Percentiles rank a stretch among this genome's conserved stretches.
phyloP scores from a whole-genome alignment of 2,329 filamentous ascomycete species.

The Phaeophleospora eucalypticola region DNA sequence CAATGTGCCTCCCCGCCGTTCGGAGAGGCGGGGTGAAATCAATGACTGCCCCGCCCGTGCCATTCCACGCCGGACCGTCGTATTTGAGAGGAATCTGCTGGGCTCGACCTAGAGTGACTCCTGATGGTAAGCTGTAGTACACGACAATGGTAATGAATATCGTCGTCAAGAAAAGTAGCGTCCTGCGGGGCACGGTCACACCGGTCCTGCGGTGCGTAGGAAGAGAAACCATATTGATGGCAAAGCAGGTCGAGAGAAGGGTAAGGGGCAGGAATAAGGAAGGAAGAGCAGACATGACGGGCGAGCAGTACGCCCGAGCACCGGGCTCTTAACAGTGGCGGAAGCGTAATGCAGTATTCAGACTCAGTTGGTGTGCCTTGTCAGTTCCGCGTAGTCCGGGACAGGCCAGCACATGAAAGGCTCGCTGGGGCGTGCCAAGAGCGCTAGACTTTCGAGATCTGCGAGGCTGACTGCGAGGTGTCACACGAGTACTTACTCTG shows the following conservation, averaged over 20 bases:
- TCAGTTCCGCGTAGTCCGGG: conserved; percentile 7
- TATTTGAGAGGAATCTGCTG: conserved; percentile 11
- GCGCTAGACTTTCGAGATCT: background rate
- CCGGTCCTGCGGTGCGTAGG: conserved; percentile 14
- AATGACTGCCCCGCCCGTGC: conserved; percentile 12
- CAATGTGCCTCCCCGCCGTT: conserved; percentile 57
- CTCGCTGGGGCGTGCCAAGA: conserved; percentile 3
- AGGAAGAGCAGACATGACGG: background rate
- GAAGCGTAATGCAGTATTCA: conserved; percentile 2
- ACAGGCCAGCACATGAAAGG: background rate
- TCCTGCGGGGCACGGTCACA: conserved; percentile 16
- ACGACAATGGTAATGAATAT: conserved; percentile 16
- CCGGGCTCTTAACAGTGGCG: conserved; percentile 2
- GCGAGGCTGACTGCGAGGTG: conserved; percentile 5
- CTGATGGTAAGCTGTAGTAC: conserved; percentile 24
- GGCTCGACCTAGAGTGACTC: conserved; percentile 20
- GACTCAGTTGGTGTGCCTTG: conserved; percentile 1
- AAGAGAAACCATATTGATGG: conserved; percentile 11
- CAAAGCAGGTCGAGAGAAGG: conserved; percentile 8
- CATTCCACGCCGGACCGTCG: conserved; percentile 6
- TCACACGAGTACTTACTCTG: conserved; percentile 8
- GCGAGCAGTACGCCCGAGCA: conserved; percentile 2
- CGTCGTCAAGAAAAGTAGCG: conserved; percentile 12
- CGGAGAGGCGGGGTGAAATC: conserved; percentile 55
- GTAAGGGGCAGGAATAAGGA: conserved; percentile 7